Conservation (phyloP, 495 filamentous ascomycete genomes). For the Stereocaulon alpinum region DNA sequence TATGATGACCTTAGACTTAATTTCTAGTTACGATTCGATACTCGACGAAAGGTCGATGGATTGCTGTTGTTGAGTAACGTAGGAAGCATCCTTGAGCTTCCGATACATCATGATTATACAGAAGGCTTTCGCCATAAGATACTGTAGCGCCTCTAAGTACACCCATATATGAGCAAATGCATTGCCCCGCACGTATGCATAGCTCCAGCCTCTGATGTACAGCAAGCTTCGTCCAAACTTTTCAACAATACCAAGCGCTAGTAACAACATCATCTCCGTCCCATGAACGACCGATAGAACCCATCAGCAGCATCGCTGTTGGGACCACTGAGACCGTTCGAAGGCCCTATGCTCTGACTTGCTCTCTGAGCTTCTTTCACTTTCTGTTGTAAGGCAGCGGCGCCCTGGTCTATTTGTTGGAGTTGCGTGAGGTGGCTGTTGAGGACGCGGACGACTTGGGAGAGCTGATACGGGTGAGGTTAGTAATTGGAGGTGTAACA, state of each 20-base stretch:
- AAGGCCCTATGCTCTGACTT: constrained; percentile 53
- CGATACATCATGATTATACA: background rate
- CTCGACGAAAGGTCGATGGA: too few relatives aligned
- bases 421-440: constrained; percentile 83
- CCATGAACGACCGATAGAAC: constrained; percentile 72
- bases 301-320: constrained; percentile 61
- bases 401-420: constrained; percentile 81
- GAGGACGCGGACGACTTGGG: constrained; percentile 84
- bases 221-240: background rate
- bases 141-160: background rate
- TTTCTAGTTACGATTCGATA: too few relatives aligned
- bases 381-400: constrained; percentile 67
- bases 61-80: background rate
- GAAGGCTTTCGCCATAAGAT: background rate
- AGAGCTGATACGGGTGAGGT: constrained; percentile 46
- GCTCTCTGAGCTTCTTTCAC: constrained; percentile 69
- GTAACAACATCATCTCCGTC: constrained; percentile 36
- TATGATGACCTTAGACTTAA: too few relatives aligned
- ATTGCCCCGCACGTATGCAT: background rate
- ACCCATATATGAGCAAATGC: background rate
- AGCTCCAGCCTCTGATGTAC: background rate
- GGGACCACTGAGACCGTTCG: constrained; percentile 46
- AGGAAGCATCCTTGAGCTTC: background rate
- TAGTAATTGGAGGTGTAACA: background rate
- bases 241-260: background rate